phyloP scores from a whole-genome alignment of 73 alveolate species.

The Tetrahymena borealis region DNA sequence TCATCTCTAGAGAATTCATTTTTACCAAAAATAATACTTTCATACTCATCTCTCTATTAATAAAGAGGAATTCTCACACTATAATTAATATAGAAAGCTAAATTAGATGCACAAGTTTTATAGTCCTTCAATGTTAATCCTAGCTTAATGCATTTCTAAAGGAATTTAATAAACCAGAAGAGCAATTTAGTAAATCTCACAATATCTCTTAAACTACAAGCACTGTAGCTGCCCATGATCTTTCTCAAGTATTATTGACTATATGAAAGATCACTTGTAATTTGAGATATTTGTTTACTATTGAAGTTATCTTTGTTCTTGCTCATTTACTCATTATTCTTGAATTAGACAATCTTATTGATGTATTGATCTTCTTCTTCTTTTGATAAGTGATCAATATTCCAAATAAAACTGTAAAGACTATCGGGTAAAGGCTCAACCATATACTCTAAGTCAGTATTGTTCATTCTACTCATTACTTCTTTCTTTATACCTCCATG shows the following conservation, averaged over 20 bases:
- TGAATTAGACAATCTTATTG: conserved; percentile 29
- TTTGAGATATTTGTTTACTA: not conserved
- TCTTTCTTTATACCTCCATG: conserved; percentile 51
- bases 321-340: not conserved
- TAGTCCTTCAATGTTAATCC: not conserved
- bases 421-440: conserved; percentile 67
- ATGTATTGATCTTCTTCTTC: conserved; percentile 55
- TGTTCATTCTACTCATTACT: not conserved
- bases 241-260: conserved; percentile 48
- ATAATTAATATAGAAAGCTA: conserved; percentile 9
- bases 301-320: conserved; percentile 7
- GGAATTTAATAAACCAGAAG: conserved; percentile 45
- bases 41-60: not conserved
- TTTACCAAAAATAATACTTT: not conserved
- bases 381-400: conserved; percentile 44
- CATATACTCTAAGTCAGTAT: conserved; percentile 44
- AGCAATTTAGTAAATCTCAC: conserved; percentile 51
- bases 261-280: not conserved
- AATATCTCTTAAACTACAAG: conserved; percentile 63
- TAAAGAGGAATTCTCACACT: not conserved
- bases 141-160: conserved; percentile 3
- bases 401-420: conserved; percentile 51
- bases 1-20: conserved; percentile 2
- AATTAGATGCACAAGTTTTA: not conserved
- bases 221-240: conserved; percentile 45